Conservation (phyloP, 2,329 filamentous ascomycete genomes). For the Ophiostoma pallidulum region DNA sequence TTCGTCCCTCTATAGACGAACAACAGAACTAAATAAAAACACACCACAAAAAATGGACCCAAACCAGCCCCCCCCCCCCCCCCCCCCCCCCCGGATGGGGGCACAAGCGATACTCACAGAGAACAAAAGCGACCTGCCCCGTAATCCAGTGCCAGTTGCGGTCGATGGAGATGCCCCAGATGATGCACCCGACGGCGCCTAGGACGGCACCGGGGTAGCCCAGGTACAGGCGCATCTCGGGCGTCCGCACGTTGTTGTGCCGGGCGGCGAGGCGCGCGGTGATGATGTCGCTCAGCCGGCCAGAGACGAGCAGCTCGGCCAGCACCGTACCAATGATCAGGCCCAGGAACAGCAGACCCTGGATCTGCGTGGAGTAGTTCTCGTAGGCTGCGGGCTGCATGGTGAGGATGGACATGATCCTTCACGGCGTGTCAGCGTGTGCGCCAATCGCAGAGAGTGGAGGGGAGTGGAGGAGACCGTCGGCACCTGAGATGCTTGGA, state of each 20-base stretch:
- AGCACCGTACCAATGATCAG: conserved; percentile 42
- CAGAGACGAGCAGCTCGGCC: conserved; percentile 42
- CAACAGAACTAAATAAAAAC: no score
- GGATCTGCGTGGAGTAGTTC: conserved; percentile 35
- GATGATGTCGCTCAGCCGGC: conserved; percentile 42
- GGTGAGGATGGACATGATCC: conserved; percentile 43
- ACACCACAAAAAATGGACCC: no score
- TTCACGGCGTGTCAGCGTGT: not conserved
- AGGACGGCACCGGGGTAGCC: conserved; percentile 41
- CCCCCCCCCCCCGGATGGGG: no score
- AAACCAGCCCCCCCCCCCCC: no score
- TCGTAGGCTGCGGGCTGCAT: conserved; percentile 42
- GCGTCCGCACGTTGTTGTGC: conserved; percentile 28
- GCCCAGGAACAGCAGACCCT: conserved; percentile 44
- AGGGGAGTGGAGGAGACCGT: no score
- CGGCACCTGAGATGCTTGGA: no score
- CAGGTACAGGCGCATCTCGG: conserved; percentile 48
- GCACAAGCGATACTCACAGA: conserved; percentile 31
- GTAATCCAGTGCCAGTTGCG: conserved; percentile 45
- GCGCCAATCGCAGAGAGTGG: no score
- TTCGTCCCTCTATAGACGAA: no score
- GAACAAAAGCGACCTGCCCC: conserved; percentile 44
- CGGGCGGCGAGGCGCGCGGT: conserved; percentile 33
- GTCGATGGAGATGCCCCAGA: conserved; percentile 49
- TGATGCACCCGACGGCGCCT: conserved; percentile 38